Conservation (phyloP, 73 alveolate genomes). For the Tetrahymena borealis region DNA sequence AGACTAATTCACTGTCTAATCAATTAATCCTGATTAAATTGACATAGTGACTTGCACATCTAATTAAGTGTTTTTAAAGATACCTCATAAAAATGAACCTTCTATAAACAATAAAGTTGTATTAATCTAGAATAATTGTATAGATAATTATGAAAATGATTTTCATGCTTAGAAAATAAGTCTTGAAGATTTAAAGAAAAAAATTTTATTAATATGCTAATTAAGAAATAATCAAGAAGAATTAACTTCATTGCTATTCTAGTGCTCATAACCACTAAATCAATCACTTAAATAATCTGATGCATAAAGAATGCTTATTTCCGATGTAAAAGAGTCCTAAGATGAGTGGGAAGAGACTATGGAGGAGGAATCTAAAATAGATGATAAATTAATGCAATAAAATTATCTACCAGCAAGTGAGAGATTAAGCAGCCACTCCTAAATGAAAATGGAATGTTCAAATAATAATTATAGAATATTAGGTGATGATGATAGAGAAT, state of each 20-base stretch:
- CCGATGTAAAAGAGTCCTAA: too few species aligned
- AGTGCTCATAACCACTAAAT: not conserved
- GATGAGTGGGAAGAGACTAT: too few species aligned
- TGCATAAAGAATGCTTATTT: too few species aligned
- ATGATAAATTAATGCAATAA: too few species aligned
- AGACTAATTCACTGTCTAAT: not conserved
- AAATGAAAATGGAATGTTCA: too few species aligned
- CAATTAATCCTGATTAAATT: not conserved
- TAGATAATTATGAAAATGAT: not conserved
- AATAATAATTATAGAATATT: too few species aligned
- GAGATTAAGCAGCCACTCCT: too few species aligned
- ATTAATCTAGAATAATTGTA: not conserved
- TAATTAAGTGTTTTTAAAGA: not conserved
- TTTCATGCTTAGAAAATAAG: not conserved
- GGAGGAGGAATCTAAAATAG: too few species aligned
- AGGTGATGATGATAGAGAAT: too few species aligned
- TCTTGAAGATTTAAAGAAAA: not conserved
- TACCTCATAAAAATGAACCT: not conserved
- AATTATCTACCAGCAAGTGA: too few species aligned
- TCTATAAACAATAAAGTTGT: not conserved
- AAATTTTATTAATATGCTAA: not conserved
- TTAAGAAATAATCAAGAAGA: not conserved
- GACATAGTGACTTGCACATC: not conserved
- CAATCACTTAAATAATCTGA: too few species aligned
- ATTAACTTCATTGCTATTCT: not conserved